These are phyloP conservation scores for Monilinia aucupariae DNA, from an alignment of 2,329 filamentous ascomycete species.

Conservation along the genomic window DNA sequence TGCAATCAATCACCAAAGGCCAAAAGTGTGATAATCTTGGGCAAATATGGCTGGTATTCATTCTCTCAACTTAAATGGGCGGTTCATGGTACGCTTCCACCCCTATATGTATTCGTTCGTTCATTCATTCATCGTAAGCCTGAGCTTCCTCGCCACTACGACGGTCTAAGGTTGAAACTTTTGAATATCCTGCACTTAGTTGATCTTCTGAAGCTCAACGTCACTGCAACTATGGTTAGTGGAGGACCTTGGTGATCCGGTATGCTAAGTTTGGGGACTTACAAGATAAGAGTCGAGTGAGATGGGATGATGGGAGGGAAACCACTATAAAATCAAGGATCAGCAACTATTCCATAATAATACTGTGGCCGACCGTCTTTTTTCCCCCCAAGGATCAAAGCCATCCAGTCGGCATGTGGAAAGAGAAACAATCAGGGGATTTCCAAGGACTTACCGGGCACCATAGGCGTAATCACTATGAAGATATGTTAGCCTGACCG, in stretches of 20 bases:
- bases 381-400: background rate
- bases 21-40: background rate
- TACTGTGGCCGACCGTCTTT: conserved; percentile 9
- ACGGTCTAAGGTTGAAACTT: conserved; percentile 20
- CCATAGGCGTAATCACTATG: conserved; percentile 61
- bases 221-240: conserved; percentile 45
- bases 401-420: background rate
- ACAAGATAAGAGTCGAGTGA: conserved; percentile 77
- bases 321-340: conserved; percentile 47
- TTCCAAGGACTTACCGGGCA: conserved; percentile 44
- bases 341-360: conserved; percentile 18
- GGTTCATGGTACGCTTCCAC: conserved; percentile 2
- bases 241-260: conserved; percentile 8
- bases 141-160: conserved; percentile 20
- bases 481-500: conserved; percentile 23
- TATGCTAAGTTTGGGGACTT: conserved; percentile 40
- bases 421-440: background rate
- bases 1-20: background rate
- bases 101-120: background rate
- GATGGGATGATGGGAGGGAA: conserved; percentile 66
- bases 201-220: conserved; percentile 62
- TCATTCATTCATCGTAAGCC: conserved; percentile 16
- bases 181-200: conserved; percentile 35
- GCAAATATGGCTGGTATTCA: conserved; percentile 1
- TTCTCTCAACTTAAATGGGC: conserved; percentile 3